Base-by-base conservation (phyloP, 257 asterid genomes). In the Solanum dulcamara region DNA sequence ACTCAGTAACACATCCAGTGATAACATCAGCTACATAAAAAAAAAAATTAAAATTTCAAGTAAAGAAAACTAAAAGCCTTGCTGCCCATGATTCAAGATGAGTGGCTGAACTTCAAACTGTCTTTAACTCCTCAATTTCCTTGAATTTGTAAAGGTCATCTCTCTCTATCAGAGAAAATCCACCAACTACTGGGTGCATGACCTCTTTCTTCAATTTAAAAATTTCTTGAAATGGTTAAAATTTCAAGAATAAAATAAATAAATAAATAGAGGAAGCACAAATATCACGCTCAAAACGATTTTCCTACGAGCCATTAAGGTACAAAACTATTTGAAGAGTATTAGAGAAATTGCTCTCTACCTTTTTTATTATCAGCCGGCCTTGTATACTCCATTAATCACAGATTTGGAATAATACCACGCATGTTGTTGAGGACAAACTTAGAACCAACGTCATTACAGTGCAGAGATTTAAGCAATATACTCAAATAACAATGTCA, bases 401-500 rank as follows among this genome's bases (percentile, higher is more conserved):
- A 77, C 11, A 48, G 81, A 75, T 10, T 44, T 26, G 22, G 64
- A 77, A 77, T 77, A 28, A 28, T 46, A 77, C 18, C 30, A 18
- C 11, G 28, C 64, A 77, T 77, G 62, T 28, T 15, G 40, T 28
- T 17, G 42, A 46, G 80, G 26, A 48, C 8, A 64, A 6, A 46
- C 62, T 9, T 28, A 28, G 42, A 46, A 77, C 5, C 18, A 46
- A 46, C 24, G 1, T 17, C 83, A 77, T 77, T 77, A 77, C 2
- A 48, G 64, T 28, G 15, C 26, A 17, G 42, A 77, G 15, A 84
- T 50, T 53, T 50, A 48, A 67, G 48, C 87, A 81, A 71, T 30
- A 85, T 50, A 44, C 87, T 77, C 77, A 81, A 22, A 81, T 84
- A 67, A 72, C 55, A 77, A 83, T 17, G 42, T 30, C 53, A 81